These are phyloP conservation scores for Stereocaulon alpinum DNA, from an alignment of 495 filamentous ascomycete species.

Conservation along the genomic window DNA sequence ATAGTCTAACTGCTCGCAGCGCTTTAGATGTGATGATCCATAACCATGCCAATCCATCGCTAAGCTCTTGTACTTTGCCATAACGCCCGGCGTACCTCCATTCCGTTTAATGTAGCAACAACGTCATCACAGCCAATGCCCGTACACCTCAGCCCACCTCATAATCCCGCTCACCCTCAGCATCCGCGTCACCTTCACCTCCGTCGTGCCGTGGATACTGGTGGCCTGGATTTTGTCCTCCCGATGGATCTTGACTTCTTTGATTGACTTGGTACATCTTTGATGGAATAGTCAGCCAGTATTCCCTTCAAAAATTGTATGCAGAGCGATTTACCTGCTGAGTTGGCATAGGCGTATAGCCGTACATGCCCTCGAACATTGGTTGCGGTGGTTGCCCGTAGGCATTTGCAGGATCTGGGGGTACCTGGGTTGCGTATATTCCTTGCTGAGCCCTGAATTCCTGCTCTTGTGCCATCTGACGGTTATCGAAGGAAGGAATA, in stretches of 20 bases:
- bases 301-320: background rate
- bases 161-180: constrained; percentile 49
- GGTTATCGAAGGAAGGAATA: constrained; percentile 50
- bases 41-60: background rate
- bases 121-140: background rate
- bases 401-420: constrained; percentile 52
- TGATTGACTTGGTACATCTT: constrained; percentile 52
- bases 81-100: background rate
- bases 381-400: constrained; percentile 66
- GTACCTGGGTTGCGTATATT: constrained; percentile 73
- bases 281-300: background rate
- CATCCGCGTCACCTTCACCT: constrained; percentile 46
- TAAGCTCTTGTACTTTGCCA: background rate
- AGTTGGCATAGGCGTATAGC: constrained; percentile 66
- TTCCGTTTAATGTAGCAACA: background rate
- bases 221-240: constrained; percentile 32
- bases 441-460: constrained; percentile 66
- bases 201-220: constrained; percentile 36
- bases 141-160: constrained; percentile 31
- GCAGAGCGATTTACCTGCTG: constrained; percentile 57
- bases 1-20: background rate
- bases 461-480: constrained; percentile 52
- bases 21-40: background rate
- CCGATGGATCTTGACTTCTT: constrained; percentile 34
- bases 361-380: constrained; percentile 88